Evolutionary conservation across 148 eudicot genomes (phyloP), one percentile per base, ranked within the genome.

Genomic region (Hydrangea macrophylla): DNA sequence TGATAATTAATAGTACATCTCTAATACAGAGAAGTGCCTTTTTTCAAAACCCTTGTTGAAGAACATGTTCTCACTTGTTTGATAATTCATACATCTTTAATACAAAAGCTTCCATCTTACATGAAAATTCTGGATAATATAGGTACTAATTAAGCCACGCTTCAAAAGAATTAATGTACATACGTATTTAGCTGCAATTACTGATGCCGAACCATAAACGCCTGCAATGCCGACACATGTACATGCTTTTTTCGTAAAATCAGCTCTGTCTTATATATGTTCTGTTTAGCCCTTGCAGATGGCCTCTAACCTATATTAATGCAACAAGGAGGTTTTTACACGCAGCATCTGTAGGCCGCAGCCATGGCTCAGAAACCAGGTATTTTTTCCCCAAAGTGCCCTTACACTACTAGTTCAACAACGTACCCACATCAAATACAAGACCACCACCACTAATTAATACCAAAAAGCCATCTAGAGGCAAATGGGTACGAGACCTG

Each of bases 101-200:
- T n/a, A n/a, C n/a, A n/a, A n/a, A n/a, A n/a, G n/a, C n/a, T n/a
- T n/a, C n/a, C n/a, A n/a, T n/a, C n/a, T n/a, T n/a, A n/a, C n/a
- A n/a, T n/a, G n/a, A n/a, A 67, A 18, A 22, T 20, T 70, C n/a
- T 56, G 53, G 51, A 31, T 67, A 61, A 54, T 64, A 53, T 76
- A 94, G 99, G 76, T 94, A 90, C 83, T 96, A n/a, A n/a, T n/a
- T n/a, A 94, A 83, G 90, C 97, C 65, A 92, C 79, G 62, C 93
- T 94, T 71, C 99, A 94, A 78, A 94, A 94, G 82, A 94, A 94
- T 72, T 76, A 90, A 78, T n/a, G n/a, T n/a, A n/a, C n/a, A n/a
- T n/a, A 90, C 91, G 99, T 94, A 87, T 75, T 80, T 94, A 64
- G 99, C 99, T 75, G 99, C 97, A 10, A 90, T 94, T 62, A 97